These are phyloP conservation scores for Ogataea polymorpha DNA, from an alignment of 805 yeast species.

Conservation along the genomic window DNA sequence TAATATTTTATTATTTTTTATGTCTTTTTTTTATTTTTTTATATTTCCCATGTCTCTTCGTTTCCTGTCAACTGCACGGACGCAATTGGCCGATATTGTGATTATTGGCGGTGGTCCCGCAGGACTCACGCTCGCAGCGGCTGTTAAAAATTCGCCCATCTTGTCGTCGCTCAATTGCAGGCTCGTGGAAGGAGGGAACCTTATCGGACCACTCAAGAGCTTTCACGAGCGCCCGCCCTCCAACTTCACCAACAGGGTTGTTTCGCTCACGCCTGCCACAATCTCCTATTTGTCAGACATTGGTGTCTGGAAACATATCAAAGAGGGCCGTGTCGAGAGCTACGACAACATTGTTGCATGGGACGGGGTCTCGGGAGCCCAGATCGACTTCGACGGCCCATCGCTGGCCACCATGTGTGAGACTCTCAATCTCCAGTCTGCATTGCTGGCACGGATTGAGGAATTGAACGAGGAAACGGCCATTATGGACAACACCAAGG, in stretches of 20 bases:
- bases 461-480: constrained; percentile 39
- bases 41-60: constrained; percentile 22
- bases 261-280: constrained; percentile 81
- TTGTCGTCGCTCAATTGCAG: constrained; percentile 60
- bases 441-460: constrained; percentile 53
- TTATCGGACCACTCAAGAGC: constrained; percentile 44
- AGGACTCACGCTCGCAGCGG: constrained; percentile 82
- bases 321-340: constrained; percentile 67
- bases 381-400: constrained; percentile 67
- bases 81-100: constrained; percentile 56
- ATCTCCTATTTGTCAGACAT: constrained; percentile 61
- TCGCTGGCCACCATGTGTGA: constrained; percentile 85
- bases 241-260: constrained; percentile 72
- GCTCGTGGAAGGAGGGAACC: constrained; percentile 69
- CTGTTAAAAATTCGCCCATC: constrained; percentile 64
- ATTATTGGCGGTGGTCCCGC: constrained; percentile 98
- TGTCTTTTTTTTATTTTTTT: constrained; percentile 3
- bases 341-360: constrained; percentile 83
- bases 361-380: constrained; percentile 74
- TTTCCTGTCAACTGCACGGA: constrained; percentile 26
- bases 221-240: constrained; percentile 47
- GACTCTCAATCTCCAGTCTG: constrained; percentile 77
- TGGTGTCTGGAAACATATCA: constrained; percentile 73
- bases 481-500: constrained; percentile 67
- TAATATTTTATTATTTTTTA: no score